Conservation (phyloP, 768 basidiomycete species). For the Roridomyces roridus region DNA sequence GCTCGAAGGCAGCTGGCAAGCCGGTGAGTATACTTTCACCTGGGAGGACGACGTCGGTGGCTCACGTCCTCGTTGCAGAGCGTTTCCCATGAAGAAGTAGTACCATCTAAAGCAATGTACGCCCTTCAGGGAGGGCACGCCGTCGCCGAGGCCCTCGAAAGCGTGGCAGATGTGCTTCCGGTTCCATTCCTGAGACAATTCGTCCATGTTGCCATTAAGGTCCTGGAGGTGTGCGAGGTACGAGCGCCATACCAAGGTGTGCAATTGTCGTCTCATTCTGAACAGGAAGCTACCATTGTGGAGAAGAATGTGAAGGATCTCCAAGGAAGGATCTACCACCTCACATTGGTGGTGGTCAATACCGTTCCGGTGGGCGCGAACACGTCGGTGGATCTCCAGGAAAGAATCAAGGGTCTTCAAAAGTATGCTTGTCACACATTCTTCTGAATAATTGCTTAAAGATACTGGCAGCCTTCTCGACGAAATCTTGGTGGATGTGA, state of each 20-base stretch:
- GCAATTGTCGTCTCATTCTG: too few species aligned
- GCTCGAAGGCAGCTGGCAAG: too few species aligned
- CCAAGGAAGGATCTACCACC: background rate
- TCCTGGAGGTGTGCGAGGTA: background rate
- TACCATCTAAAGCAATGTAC: background rate
- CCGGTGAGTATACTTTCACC: too few species aligned
- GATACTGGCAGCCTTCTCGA: background rate
- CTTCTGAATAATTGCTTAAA: background rate
- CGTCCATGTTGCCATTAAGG: background rate
- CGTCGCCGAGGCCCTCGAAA: background rate
- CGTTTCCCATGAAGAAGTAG: too few species aligned
- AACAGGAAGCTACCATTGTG: background rate
- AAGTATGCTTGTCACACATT: background rate
- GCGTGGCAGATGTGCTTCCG: background rate
- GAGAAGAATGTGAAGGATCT: conserved; percentile 4
- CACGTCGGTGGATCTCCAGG: background rate
- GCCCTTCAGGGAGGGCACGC: background rate
- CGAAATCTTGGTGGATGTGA: background rate
- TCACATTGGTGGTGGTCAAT: background rate
- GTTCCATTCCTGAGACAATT: background rate
- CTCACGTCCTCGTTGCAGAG: too few species aligned
- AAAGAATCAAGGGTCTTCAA: background rate
- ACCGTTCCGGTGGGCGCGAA: background rate
- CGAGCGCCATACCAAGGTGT: too few species aligned
- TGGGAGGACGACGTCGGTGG: too few species aligned